Evolutionary conservation across 2,329 filamentous ascomycete genomes (phyloP).

Genomic region (Colletotrichum orbiculare): DNA sequence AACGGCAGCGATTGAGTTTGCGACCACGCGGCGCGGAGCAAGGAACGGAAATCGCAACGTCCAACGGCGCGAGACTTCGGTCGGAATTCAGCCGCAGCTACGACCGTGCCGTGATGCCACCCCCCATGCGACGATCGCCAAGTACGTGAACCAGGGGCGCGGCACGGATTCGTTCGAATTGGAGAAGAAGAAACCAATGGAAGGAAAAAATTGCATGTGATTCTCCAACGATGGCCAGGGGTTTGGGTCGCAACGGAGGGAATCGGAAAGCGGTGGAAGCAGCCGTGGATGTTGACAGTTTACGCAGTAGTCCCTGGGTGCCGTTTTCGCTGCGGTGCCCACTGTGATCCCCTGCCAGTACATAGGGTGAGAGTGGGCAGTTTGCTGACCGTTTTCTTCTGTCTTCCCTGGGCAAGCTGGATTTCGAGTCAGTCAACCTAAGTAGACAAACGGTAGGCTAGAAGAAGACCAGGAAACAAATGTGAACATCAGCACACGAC

Average conservation of each 20-base stretch:
- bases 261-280: conserved; percentile 9
- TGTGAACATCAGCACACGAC: not conserved
- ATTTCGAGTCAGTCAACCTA: too few species aligned
- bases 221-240: conserved; percentile 19
- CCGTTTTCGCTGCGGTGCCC: conserved; percentile 8
- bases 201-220: conserved; percentile 28
- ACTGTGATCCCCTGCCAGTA: not conserved
- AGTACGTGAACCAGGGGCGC: not conserved
- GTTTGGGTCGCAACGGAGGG: conserved; percentile 7
- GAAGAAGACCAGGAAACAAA: not conserved
- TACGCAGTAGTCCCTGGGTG: conserved; percentile 9
- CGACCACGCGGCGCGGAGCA: conserved; percentile 1
- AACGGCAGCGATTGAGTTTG: conserved; percentile 4
- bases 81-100: conserved; percentile 7
- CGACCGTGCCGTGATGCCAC: conserved; percentile 9
- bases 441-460: not conserved
- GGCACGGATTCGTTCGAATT: not conserved
- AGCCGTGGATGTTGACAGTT: conserved; percentile 12
- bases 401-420: conserved; percentile 11
- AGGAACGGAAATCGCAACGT: not conserved
- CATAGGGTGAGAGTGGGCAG: conserved; percentile 6
- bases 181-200: conserved; percentile 14
- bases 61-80: not conserved
- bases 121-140: conserved; percentile 26
- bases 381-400: conserved; percentile 21